Conservation (phyloP, 192 early-diverging fungal species). For the Backusella tuberculispora region DNA sequence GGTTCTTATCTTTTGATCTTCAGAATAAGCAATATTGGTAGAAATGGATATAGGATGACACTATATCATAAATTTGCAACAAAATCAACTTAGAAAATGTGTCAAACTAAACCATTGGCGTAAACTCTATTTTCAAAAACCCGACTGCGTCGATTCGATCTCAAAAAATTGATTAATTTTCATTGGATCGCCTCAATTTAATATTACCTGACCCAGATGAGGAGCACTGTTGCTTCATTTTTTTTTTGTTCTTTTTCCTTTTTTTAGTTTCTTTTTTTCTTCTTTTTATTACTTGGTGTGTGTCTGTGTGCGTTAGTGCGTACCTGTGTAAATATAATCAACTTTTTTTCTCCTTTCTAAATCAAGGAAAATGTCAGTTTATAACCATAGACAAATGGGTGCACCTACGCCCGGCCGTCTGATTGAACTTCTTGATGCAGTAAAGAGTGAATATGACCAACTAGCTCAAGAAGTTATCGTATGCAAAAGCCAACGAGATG, state of each 20-base stretch:
- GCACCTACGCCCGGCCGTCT: constrained; percentile 67
- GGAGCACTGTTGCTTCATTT: neutral
- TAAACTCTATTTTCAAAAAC: no score
- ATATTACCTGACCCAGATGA: no score
- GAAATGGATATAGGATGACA: no score
- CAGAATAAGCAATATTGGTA: no score
- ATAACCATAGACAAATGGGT: constrained; percentile 83
- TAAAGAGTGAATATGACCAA: constrained; percentile 81
- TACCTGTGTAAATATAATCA: neutral
- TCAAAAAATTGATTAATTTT: no score
- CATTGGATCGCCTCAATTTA: no score
- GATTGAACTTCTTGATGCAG: constrained; percentile 80
- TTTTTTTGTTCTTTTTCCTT: neutral
- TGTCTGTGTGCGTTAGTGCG: neutral
- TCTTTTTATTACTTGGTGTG: neutral
- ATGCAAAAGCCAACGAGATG: constrained; percentile 80
- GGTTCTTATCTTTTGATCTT: no score
- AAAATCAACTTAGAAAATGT: no score
- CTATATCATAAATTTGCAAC: no score
- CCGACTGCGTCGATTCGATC: no score
- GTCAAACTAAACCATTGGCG: no score
- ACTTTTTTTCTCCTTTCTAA: neutral
- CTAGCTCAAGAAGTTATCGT: constrained; percentile 74
- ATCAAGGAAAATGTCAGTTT: constrained; percentile 46
- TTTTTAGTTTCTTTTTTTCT: neutral